A percentile compares a stretch with the other conserved stretches of the same genome.
These are phyloP conservation scores for Chloropicon primus DNA, from an alignment of 139 green algal species.

Conservation along the genomic window DNA sequence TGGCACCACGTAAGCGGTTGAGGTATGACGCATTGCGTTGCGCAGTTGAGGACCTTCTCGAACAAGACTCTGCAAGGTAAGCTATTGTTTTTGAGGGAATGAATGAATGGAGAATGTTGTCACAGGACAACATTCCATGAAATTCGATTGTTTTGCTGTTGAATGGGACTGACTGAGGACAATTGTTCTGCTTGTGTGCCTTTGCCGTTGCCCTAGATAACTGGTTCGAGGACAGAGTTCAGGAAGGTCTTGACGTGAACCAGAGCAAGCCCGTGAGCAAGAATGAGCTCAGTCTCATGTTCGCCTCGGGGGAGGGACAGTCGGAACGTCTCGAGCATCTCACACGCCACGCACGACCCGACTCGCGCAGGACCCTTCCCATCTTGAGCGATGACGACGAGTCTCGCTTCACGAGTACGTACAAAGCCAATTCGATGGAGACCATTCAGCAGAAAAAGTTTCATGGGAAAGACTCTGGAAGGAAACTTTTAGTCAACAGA, in stretches of 20 bases:
- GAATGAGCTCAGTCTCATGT: not conserved
- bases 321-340: not conserved
- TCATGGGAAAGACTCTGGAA: not conserved
- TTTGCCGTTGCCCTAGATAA: not conserved
- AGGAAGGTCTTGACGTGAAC: not conserved
- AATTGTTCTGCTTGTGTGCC: not conserved
- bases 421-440: not conserved
- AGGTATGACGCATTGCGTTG: not conserved
- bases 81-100: not conserved
- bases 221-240: not conserved
- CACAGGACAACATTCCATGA: too few species aligned
- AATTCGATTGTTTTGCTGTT: too few species aligned
- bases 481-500: not conserved
- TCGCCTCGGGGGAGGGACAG: not conserved
- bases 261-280: not conserved
- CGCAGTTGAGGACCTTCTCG: not conserved
- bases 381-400: not conserved
- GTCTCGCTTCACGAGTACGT: not conserved
- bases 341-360: not conserved
- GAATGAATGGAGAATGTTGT: too few species aligned
- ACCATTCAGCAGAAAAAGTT: not conserved
- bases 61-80: not conserved
- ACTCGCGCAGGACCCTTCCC: not conserved
- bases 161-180: not conserved
- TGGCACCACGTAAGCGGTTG: not conserved